phyloP scores from a whole-genome alignment of 129 eudicot species.

The Flaveria brownii region DNA sequence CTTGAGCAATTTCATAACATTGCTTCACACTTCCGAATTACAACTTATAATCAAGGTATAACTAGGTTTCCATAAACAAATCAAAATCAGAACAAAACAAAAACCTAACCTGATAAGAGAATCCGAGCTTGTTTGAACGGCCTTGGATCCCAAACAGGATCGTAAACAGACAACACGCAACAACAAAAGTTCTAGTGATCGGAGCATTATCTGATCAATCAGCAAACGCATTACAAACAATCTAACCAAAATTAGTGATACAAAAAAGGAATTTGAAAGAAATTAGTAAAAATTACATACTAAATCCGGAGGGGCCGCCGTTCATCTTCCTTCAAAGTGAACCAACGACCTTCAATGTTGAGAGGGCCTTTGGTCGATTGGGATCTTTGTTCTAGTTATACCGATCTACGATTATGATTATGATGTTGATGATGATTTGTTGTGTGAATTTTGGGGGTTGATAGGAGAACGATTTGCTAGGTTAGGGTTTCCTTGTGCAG shows the following conservation, averaged over 20 bases:
- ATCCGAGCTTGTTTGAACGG: slow-evolving; percentile 68
- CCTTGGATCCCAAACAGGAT: slow-evolving; percentile 85
- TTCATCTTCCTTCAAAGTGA: slow-evolving; percentile 65
- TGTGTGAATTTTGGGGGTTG: slow-evolving; percentile 24
- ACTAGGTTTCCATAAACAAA: neutral
- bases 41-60: neutral
- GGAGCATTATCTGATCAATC: slow-evolving; percentile 83
- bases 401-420: slow-evolving; percentile 23
- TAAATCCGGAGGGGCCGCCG: slow-evolving; percentile 99
- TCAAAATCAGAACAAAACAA: neutral
- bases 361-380: slow-evolving; percentile 12
- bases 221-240: slow-evolving; percentile 24
- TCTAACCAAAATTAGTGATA: neutral
- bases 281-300: slow-evolving; percentile 44
- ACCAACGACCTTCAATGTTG: slow-evolving; percentile 50
- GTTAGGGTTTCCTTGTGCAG: slow-evolving; percentile 41
- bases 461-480: slow-evolving; percentile 8
- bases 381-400: slow-evolving; percentile 9
- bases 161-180: slow-evolving; percentile 70
- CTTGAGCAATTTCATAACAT: neutral
- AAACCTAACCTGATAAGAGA: slow-evolving; percentile 67
- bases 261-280: neutral
- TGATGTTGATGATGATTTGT: slow-evolving; percentile 4
- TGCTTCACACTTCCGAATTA: neutral
- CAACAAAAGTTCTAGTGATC: slow-evolving; percentile 71